phyloP scores from a whole-genome alignment of 495 filamentous ascomycete genomes.

The Sordaria brevicollis region DNA sequence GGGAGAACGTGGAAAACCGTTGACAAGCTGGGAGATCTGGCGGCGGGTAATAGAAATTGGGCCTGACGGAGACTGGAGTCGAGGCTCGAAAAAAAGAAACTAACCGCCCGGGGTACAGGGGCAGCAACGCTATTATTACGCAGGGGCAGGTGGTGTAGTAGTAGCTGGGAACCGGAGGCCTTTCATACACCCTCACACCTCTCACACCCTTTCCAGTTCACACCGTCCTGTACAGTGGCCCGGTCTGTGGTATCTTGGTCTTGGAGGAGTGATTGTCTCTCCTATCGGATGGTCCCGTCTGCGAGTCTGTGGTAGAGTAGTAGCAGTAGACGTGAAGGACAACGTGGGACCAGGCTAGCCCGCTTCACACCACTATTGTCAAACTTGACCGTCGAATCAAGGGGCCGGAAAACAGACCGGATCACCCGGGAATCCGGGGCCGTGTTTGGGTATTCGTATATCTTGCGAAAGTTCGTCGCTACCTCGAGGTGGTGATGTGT shows the following conservation, averaged over 20 bases:
- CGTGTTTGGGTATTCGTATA: slow-evolving; percentile 4
- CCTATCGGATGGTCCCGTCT: not conserved
- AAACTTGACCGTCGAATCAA: slow-evolving; percentile 11
- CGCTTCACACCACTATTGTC: not conserved
- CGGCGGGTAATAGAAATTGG: not conserved
- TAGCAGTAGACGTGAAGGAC: not conserved
- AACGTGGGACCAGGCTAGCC: not conserved
- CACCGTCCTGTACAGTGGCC: not conserved
- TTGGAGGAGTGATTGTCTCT: not conserved
- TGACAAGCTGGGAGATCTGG: not conserved
- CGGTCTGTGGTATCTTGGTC: not conserved
- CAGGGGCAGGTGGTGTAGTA: not conserved
- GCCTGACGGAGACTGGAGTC: not conserved
- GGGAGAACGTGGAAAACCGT: not conserved
- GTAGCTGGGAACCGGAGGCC: not conserved
- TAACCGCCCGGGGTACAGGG: not conserved
- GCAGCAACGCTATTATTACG: not conserved
- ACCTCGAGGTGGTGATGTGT: not conserved
- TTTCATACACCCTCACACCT: not conserved
- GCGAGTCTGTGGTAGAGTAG: not conserved
- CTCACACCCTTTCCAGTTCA: not conserved
- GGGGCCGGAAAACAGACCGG: slow-evolving; percentile 4
- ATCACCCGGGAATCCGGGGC: slow-evolving; percentile 11
- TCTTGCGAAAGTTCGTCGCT: no score
- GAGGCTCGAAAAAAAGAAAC: not conserved